Base-by-base conservation (phyloP, 106 monocot species). In the Amphibolis antarctica region DNA sequence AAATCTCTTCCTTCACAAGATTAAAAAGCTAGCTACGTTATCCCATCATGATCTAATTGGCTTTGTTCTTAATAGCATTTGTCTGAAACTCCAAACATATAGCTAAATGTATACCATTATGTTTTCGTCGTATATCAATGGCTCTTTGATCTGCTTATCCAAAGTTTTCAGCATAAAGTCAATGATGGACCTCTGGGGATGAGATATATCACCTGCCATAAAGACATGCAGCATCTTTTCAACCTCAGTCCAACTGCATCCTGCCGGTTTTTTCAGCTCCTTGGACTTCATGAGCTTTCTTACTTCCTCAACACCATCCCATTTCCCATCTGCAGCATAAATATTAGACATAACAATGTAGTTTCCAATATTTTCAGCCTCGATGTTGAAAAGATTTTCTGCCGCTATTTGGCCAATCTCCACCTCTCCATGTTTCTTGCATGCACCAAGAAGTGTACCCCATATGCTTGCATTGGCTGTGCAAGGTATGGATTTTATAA, bases 321-420 rank as follows among this genome's bases (percentile, higher is more conserved):
- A 89, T 10, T 45, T 82, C 69, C 60, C 74, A 47, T 67, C 77
- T 7, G 84, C 82, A 12, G 85, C 89, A 69, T 79, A 89, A 9
- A 89, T 89, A 25, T 89, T 89, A 18, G 85, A 89, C 85, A 89
- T 79, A 27, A 82, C 75, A 26, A 85, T 79, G 63, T 82, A 85
- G 48, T 82, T 85, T 28, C 89, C 89, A 23, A 82, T 70, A 36
- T 85, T 76, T 75, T 20, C 68, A 1, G 24, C 72, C 43, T 84
- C 84, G 9, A 72, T 58, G 20, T 74, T 49, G 46, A 79, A 80
- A 10, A 89, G 59, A 10, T 68, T 66, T 44, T 82, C 69, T 25
- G 89, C 89, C 3, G 60, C 85, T 4, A 82, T 15, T 28, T 57
- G 25, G 28, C 77, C 85, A 12, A 85, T 69, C 51, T 82, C 85